A percentile compares a stretch with the other conserved stretches of the same genome.
These are phyloP conservation scores for Hypomontagnella monticulosa DNA, from an alignment of 495 filamentous ascomycete species.

Conservation along the genomic window DNA sequence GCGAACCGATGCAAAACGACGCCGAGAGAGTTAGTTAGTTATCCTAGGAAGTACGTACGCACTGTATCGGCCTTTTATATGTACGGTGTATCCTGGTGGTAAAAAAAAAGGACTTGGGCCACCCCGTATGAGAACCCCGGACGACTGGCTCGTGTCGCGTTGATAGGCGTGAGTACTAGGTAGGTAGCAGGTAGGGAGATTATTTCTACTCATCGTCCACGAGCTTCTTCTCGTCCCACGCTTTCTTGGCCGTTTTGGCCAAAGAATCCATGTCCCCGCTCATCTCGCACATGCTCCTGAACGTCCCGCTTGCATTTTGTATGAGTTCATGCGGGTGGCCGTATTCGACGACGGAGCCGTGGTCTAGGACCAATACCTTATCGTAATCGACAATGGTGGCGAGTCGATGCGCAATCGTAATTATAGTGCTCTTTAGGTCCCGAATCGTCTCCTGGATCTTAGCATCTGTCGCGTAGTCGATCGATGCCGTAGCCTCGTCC, in stretches of 20 bases:
- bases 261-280: slow-evolving; percentile 85
- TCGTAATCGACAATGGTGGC: slow-evolving; percentile 98
- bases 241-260: slow-evolving; percentile 77
- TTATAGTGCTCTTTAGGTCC: slow-evolving; percentile 90
- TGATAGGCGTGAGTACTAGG: neutral
- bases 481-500: slow-evolving; percentile 98
- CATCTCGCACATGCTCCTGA: slow-evolving; percentile 94
- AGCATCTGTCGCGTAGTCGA: slow-evolving; percentile 94
- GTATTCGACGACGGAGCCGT: slow-evolving; percentile 86
- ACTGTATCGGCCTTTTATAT: neutral
- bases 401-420: slow-evolving; percentile 97
- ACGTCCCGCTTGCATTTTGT: slow-evolving; percentile 71
- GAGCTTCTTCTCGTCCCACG: slow-evolving; percentile 54
- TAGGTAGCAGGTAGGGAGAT: too few species aligned
- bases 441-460: slow-evolving; percentile 97
- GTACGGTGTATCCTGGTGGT: slow-evolving; percentile 6
- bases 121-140: too few species aligned
- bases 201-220: slow-evolving; percentile 52
- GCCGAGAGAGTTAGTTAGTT: too few species aligned
- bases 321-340: slow-evolving; percentile 86
- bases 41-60: slow-evolving; percentile 7
- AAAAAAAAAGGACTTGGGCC: neutral
- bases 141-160: neutral
- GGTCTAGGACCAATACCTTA: slow-evolving; percentile 96
- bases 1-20: neutral